Evolutionary conservation across 2,329 filamentous ascomycete genomes (phyloP).

Genomic region (Xylariaceae sp.): DNA sequence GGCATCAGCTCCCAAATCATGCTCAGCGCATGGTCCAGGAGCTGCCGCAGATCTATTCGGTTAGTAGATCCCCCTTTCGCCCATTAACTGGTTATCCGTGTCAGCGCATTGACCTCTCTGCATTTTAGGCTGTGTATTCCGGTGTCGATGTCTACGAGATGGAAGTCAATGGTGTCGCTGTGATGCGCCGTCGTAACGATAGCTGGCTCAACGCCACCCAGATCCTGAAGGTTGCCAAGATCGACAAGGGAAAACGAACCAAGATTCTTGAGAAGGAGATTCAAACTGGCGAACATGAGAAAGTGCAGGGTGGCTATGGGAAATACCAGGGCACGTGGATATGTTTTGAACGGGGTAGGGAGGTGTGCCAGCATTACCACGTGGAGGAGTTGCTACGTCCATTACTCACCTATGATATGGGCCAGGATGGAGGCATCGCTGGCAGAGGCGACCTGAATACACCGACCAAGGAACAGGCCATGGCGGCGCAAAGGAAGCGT

Average conservation of each 20-base stretch:
- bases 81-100: conserved; percentile 3
- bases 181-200: conserved; percentile 93
- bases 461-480: conserved; percentile 96
- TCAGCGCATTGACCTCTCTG: conserved; percentile 14
- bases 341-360: conserved; percentile 83
- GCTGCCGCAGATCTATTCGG: conserved; percentile 59
- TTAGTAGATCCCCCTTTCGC: conserved; percentile 26
- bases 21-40: conserved; percentile 33
- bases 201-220: conserved; percentile 98
- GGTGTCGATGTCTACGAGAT: conserved; percentile 97
- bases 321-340: conserved; percentile 99
- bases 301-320: conserved; percentile 96
- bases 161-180: conserved; percentile 88
- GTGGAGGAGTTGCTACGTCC: conserved; percentile 74
- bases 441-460: conserved; percentile 80
- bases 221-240: conserved; percentile 93
- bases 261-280: conserved; percentile 99
- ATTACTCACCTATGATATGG: conserved; percentile 76
- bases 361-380: conserved; percentile 79
- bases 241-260: conserved; percentile 95
- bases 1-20: conserved; percentile 40
- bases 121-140: conserved; percentile 74
- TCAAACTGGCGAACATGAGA: conserved; percentile 91
- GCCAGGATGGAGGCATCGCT: conserved; percentile 66
- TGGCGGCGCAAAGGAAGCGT: conserved; percentile 90